Percentiles rank a stretch among this genome's conserved stretches.
These are phyloP conservation scores for Acacia pycnantha DNA, from an alignment of 331 rosid species.

Conservation along the genomic window DNA sequence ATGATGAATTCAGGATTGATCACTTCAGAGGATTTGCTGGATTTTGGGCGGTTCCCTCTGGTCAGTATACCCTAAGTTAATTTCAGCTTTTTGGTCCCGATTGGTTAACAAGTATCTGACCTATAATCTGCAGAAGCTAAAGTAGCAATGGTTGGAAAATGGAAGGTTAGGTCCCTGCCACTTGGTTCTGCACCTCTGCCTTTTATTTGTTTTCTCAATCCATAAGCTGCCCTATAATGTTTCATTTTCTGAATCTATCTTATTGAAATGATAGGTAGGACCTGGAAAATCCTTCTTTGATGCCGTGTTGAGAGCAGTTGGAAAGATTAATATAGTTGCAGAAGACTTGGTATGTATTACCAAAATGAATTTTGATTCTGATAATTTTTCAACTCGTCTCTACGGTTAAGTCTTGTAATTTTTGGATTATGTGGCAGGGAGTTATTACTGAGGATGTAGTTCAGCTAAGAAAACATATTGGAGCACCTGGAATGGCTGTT, in stretches of 20 bases:
- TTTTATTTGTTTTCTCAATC: constrained; percentile 19
- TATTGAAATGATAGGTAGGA: constrained; percentile 73
- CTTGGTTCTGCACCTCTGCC: constrained; percentile 12
- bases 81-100: constrained; percentile 6
- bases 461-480: constrained; percentile 77
- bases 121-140: constrained; percentile 70
- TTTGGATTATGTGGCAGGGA: constrained; percentile 56
- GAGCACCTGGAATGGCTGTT: constrained; percentile 99
- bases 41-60: constrained; percentile 97
- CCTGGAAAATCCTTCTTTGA: constrained; percentile 85
- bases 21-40: constrained; percentile 97
- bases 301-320: constrained; percentile 70
- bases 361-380: constrained; percentile 2
- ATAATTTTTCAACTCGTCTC: background rate
- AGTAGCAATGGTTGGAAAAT: constrained; percentile 81
- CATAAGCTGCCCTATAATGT: constrained; percentile 14
- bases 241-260: background rate
- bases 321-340: constrained; percentile 76
- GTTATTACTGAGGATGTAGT: constrained; percentile 96
- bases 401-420: background rate
- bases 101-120: constrained; percentile 38
- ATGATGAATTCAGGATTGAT: constrained; percentile 88
- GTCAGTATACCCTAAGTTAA: constrained; percentile 42
- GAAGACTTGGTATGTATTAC: constrained; percentile 82
- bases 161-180: constrained; percentile 70